A percentile compares a stretch with the other conserved stretches of the same genome.
These are phyloP conservation scores for Pichia sporocuriosa DNA, from an alignment of 805 yeast genomes.

Conservation along the genomic window DNA sequence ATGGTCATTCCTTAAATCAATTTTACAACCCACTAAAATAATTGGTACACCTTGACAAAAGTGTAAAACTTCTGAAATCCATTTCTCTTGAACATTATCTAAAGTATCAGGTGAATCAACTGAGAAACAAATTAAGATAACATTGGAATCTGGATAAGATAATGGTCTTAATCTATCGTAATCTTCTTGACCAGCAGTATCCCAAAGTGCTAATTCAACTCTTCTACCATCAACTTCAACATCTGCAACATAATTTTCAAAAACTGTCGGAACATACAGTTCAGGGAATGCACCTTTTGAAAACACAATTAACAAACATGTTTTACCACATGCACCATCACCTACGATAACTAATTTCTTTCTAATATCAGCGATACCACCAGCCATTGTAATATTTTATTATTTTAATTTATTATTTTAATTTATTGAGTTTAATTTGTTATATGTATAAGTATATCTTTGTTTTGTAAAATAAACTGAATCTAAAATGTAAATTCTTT, in stretches of 20 bases:
- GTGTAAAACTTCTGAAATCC: slow-evolving; percentile 90
- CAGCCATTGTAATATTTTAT: slow-evolving; percentile 28
- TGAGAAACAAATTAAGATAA: slow-evolving; percentile 84
- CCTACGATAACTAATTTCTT: slow-evolving; percentile 91
- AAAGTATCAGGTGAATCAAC: slow-evolving; percentile 87
- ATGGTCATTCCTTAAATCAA: slow-evolving; percentile 79
- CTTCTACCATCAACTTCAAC: slow-evolving; percentile 87
- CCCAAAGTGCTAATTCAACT: slow-evolving; percentile 94
- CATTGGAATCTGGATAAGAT: slow-evolving; percentile 89
- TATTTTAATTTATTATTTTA: background rate
- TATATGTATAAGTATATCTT: too few relatives aligned
- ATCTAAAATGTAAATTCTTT: too few relatives aligned
- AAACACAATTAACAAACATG: slow-evolving; percentile 80
- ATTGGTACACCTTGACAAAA: slow-evolving; percentile 94
- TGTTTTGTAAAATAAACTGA: too few relatives aligned
- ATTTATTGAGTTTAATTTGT: too few relatives aligned
- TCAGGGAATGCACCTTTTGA: slow-evolving; percentile 90
- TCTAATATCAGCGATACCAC: slow-evolving; percentile 51
- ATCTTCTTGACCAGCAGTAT: slow-evolving; percentile 98
- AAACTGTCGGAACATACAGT: slow-evolving; percentile 92
- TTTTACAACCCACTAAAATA: slow-evolving; percentile 86
- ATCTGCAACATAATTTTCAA: slow-evolving; percentile 96
- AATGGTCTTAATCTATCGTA: slow-evolving; percentile 89
- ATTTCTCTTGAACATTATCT: slow-evolving; percentile 90
- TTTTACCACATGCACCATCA: slow-evolving; percentile 97